These are phyloP conservation scores for Xylariaceae sp. DNA, from an alignment of 2,329 filamentous ascomycete species.

Conservation along the genomic window DNA sequence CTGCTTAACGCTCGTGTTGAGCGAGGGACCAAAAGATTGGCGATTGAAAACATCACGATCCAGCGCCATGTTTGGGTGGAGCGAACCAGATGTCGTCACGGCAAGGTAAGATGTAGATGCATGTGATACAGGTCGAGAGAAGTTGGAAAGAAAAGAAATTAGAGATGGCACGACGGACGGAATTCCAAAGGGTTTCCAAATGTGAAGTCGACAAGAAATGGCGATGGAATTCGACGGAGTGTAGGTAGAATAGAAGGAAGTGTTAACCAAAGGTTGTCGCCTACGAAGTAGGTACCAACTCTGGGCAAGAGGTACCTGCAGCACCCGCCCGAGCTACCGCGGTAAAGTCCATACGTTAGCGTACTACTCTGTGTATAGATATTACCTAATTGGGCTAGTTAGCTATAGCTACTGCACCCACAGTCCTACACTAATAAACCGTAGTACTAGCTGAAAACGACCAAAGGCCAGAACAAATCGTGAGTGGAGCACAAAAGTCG, in stretches of 20 bases:
- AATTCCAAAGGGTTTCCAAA: neutral
- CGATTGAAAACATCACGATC: conserved; percentile 53
- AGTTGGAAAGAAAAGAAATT: neutral
- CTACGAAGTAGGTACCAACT: too few relatives aligned
- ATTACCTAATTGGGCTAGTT: too few relatives aligned
- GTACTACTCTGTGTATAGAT: too few relatives aligned
- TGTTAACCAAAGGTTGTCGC: too few relatives aligned
- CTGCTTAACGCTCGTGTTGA: conserved; percentile 65
- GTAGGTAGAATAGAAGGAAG: neutral
- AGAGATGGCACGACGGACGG: neutral
- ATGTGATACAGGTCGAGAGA: conserved; percentile 21
- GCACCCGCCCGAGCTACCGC: too few relatives aligned
- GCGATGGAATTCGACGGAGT: neutral
- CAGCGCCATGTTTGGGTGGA: conserved; percentile 29
- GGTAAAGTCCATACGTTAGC: too few relatives aligned
- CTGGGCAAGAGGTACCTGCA: too few relatives aligned
- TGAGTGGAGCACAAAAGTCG: conserved; percentile 17
- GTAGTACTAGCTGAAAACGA: neutral
- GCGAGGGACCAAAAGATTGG: conserved; percentile 62
- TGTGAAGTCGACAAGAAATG: neutral
- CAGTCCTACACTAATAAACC: too few relatives aligned
- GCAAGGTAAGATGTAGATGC: conserved; percentile 21
- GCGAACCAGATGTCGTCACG: conserved; percentile 25
- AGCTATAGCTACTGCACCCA: too few relatives aligned
- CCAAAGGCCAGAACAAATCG: neutral